Conservation (phyloP, 2,329 filamentous ascomycete species). For the Alternaria triticimaculans region DNA sequence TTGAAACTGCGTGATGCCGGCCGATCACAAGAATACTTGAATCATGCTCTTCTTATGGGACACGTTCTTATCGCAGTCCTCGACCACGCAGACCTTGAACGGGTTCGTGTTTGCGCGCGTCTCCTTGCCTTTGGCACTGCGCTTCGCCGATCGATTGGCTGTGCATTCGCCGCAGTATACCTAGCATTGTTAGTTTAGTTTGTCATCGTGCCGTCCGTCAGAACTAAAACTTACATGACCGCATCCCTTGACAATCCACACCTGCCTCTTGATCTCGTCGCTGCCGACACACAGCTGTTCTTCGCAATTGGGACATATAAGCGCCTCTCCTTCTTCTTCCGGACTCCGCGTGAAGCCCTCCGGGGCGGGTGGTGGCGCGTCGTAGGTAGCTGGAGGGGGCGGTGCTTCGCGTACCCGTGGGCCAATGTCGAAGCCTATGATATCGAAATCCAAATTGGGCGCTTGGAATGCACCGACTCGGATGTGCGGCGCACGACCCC, state of each 20-base stretch:
- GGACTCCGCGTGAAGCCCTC: slow-evolving; percentile 84
- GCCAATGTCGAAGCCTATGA: slow-evolving; percentile 54
- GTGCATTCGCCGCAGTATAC: slow-evolving; percentile 63
- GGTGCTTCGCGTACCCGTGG: slow-evolving; percentile 31
- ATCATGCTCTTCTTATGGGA: slow-evolving; percentile 46
- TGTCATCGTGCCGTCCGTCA: no score
- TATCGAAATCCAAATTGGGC: slow-evolving; percentile 49
- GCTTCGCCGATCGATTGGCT: slow-evolving; percentile 45
- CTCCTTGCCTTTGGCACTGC: slow-evolving; percentile 51
- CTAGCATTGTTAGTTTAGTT: slow-evolving; percentile 34
- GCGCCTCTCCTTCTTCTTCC: slow-evolving; percentile 70
- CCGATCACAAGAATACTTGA: slow-evolving; percentile 50
- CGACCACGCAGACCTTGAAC: slow-evolving; percentile 56
- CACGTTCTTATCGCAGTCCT: slow-evolving; percentile 51
- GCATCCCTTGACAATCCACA: slow-evolving; percentile 90
- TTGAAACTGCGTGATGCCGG: neutral
- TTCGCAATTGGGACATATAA: slow-evolving; percentile 86
- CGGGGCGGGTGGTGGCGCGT: slow-evolving; percentile 68
- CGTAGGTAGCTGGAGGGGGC: slow-evolving; percentile 57
- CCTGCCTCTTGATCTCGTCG: slow-evolving; percentile 74
- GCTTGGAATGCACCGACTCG: slow-evolving; percentile 33
- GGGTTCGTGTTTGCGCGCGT: slow-evolving; percentile 40
- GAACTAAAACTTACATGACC: slow-evolving; percentile 74
- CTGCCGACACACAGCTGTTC: slow-evolving; percentile 81
- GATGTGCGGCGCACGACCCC: slow-evolving; percentile 20